phyloP scores from a whole-genome alignment of 2,329 filamentous ascomycete genomes.

The Parastagonospora nodorum region DNA sequence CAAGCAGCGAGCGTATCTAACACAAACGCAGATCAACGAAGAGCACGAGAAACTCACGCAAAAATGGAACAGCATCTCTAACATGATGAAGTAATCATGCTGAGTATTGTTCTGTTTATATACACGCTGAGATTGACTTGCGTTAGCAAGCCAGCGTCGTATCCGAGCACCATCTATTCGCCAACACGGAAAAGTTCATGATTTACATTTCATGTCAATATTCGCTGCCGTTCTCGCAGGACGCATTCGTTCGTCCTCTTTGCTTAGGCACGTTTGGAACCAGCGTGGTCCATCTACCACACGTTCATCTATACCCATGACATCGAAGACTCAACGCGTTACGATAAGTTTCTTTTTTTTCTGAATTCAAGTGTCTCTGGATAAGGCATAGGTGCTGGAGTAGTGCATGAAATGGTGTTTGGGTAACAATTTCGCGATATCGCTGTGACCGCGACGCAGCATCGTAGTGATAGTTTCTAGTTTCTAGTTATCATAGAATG shows the following conservation, averaged over 20 bases:
- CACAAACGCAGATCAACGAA: slow-evolving; percentile 48
- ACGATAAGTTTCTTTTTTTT: slow-evolving; percentile 12
- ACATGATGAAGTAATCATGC: slow-evolving; percentile 48
- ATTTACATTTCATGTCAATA: slow-evolving; percentile 41
- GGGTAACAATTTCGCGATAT: slow-evolving; percentile 1
- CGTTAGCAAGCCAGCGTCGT: slow-evolving; percentile 26
- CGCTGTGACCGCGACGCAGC: slow-evolving; percentile 1
- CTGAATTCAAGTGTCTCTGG: slow-evolving; percentile 16
- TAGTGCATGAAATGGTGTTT: slow-evolving; percentile 11
- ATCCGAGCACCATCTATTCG: slow-evolving; percentile 21
- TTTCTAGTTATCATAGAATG: slow-evolving; percentile 8
- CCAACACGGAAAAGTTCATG: slow-evolving; percentile 29
- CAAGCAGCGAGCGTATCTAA: slow-evolving; percentile 17
- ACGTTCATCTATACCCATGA: slow-evolving; percentile 33
- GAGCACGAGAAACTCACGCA: slow-evolving; percentile 56
- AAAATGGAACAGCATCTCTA: slow-evolving; percentile 54
- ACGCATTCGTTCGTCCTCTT: slow-evolving; percentile 5
- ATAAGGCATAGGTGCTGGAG: slow-evolving; percentile 21
- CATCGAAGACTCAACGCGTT: slow-evolving; percentile 14
- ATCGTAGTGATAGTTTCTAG: slow-evolving; percentile 11
- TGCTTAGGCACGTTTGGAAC: slow-evolving; percentile 10
- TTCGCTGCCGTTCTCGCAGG: slow-evolving; percentile 13
- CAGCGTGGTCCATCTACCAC: not conserved
- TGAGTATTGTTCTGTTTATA: slow-evolving; percentile 15
- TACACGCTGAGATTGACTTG: slow-evolving; percentile 28